phyloP scores from a whole-genome alignment of 495 filamentous ascomycete genomes.

The Neurospora sp. region DNA sequence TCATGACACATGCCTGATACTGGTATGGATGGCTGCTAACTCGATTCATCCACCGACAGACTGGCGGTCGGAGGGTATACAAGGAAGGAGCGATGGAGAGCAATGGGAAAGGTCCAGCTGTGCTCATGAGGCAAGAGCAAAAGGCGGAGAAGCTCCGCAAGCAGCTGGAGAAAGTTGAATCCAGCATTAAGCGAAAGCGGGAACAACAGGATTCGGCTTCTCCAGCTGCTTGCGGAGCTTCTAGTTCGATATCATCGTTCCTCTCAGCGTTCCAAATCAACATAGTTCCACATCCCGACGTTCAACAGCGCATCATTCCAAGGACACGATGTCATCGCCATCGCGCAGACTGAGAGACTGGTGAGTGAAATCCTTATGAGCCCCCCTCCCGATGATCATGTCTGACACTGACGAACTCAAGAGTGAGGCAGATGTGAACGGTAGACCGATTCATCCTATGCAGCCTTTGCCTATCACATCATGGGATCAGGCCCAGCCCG shows the following conservation, averaged over 20 bases:
- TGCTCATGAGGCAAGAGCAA: constrained; percentile 33
- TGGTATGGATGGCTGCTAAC: not conserved
- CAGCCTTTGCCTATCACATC: not conserved
- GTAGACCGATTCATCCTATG: not conserved
- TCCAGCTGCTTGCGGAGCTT: not conserved
- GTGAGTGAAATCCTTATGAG: not conserved
- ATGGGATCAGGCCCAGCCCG: not conserved
- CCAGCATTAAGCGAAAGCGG: constrained; percentile 43
- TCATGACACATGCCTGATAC: not conserved
- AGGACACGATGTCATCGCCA: no score
- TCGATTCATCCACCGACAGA: not conserved
- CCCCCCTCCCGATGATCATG: not conserved
- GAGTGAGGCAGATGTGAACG: no score
- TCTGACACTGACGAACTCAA: not conserved
- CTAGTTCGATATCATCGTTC: not conserved
- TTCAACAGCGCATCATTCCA: no score
- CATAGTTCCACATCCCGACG: no score
- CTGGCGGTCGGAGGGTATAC: no score
- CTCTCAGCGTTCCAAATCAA: no score
- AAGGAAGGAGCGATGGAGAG: no score
- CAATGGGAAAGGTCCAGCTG: not conserved
- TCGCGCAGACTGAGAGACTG: not conserved
- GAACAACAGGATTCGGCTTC: not conserved
- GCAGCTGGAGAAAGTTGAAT: constrained; percentile 41
- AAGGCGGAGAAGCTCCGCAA: constrained; percentile 41